These are phyloP conservation scores for Globisporangium mamillatum DNA, from an alignment of 352 stramenopile species.

Conservation along the genomic window DNA sequence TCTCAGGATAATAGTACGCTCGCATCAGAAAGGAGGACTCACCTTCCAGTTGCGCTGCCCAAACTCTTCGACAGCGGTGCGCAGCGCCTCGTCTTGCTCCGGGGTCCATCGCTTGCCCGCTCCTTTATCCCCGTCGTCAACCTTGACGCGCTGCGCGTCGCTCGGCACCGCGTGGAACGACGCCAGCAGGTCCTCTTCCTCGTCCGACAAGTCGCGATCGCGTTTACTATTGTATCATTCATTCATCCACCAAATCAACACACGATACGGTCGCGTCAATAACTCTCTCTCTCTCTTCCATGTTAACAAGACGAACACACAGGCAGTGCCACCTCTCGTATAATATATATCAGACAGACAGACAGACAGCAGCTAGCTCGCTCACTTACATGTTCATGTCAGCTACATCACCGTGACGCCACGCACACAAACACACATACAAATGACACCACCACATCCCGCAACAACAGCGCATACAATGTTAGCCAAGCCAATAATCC, in stretches of 20 bases:
- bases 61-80: conserved; percentile 68
- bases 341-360: background rate
- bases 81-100: conserved; percentile 73
- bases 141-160: conserved; percentile 48
- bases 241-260: background rate
- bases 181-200: conserved; percentile 32
- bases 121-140: conserved; percentile 41
- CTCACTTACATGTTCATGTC: conserved; percentile 6
- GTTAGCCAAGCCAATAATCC: background rate
- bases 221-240: conserved; percentile 2
- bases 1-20: background rate
- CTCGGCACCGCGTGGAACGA: conserved; percentile 55
- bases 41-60: conserved; percentile 87
- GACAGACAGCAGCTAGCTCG: background rate
- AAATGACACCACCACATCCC: background rate
- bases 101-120: conserved; percentile 65
- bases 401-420: background rate
- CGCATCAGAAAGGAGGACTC: background rate
- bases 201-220: conserved; percentile 15
- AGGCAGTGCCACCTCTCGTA: background rate
- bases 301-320: background rate
- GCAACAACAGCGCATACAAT: background rate
- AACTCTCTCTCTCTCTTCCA: background rate
- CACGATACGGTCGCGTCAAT: background rate
- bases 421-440: background rate